Evolutionary conservation across 2,329 filamentous ascomycete genomes (phyloP), one percentile per base, ranked within the genome.

Genomic region (Exophiala alcalophila): DNA sequence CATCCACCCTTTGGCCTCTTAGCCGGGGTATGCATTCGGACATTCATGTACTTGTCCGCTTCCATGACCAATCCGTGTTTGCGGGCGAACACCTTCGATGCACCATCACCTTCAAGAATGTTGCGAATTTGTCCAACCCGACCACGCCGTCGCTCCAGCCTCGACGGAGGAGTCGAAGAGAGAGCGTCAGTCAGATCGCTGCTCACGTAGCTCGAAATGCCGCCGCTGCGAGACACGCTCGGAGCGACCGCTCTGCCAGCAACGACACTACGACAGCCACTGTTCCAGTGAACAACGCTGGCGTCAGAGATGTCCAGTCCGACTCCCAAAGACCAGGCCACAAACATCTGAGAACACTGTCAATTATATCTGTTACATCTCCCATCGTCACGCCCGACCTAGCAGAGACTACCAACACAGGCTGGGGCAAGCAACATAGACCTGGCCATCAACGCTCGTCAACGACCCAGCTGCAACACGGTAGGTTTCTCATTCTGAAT

Each of bases 31-130:
- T 72, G 65, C 68, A 70, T 62, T 78, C 75, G 68, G 91, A 94
- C 72, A 88, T 98, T 64, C 86, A 90, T 65, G 91, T 96, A 67
- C 95, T 91, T 65, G 87, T 98, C 65, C 83, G 84, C 70, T 98
- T 91, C 86, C 84, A 88, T 65, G 86, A 94, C 62, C 83, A 91
- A 65, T 90, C 86, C 50, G 87, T 98, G 59, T 98, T 97, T 69
- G 87, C 92, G 44, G 92, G 92, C 66, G 92, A 98, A 73, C 85
- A 95, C 61, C 79, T 97, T 61, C 86, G 90, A 69, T 97, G 92
- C 68, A 89, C 83, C 55, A 94, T 98, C 65, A 96, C 87, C 36
- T 98, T 98, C 70, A 91, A 85, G 68, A 98, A 98, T 64, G 77
- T 90, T 35, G 71, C 76, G 20, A 65, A 59, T 51, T 75, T 79